phyloP scores from a whole-genome alignment of 495 filamentous ascomycete species.

The Penicillium alfredii region DNA sequence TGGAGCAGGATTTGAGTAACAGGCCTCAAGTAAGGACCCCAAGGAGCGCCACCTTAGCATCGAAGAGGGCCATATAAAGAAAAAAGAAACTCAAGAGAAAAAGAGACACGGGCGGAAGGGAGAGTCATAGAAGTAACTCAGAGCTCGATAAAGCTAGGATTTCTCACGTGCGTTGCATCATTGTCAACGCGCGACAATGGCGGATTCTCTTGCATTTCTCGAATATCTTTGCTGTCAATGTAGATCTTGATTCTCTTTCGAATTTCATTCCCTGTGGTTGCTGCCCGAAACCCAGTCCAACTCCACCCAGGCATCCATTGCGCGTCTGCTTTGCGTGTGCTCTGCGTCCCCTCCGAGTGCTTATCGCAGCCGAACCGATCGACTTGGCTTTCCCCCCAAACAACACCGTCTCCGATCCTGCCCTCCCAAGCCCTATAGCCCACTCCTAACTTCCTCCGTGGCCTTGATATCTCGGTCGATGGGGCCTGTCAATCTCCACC shows the following conservation, averaged over 20 bases:
- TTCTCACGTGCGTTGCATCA: too few species aligned
- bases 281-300: too few species aligned
- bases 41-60: constrained; percentile 20
- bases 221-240: too few species aligned
- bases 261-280: too few species aligned
- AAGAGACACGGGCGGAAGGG: not conserved
- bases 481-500: constrained; percentile 22
- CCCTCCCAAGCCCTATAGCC: constrained; percentile 11
- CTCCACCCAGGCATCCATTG: too few species aligned
- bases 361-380: constrained; percentile 12
- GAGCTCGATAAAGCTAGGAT: not conserved
- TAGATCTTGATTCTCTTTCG: too few species aligned
- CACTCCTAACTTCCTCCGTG: not conserved
- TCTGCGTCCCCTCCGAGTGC: too few species aligned
- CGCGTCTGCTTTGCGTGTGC: too few species aligned
- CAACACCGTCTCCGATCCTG: constrained; percentile 14
- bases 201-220: too few species aligned
- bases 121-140: not conserved
- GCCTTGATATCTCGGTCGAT: constrained; percentile 23
- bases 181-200: too few species aligned
- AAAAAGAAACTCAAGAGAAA: constrained; percentile 1
- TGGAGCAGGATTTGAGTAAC: constrained; percentile 12
- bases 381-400: constrained; percentile 25
- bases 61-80: constrained; percentile 15
- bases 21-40: constrained; percentile 14